Base-by-base conservation (phyloP, 768 basidiomycete species). In the Podaxis sp. region DNA sequence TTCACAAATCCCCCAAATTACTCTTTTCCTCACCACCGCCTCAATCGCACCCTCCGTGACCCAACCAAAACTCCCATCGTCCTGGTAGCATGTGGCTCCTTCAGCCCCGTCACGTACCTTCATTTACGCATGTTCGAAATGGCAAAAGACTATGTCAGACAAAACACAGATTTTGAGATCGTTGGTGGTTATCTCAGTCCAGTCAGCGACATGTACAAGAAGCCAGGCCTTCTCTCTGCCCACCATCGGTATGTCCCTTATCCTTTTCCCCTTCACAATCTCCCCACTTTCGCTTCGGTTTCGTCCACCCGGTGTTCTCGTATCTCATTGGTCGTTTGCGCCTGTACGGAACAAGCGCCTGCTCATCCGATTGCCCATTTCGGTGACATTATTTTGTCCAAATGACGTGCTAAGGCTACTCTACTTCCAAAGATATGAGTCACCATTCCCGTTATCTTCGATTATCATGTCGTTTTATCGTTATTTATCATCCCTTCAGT, bases 51-150 rank as follows among this genome's bases (percentile, higher is more conserved):
- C 55, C 83, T 91, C 47, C 84, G 76, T 50, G 83, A 90, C 70
- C 71, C 86, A 7, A 77, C 74, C 22, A 93, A 90, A 76, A 88
- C 88, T 7, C 96, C 94, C n/a, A 77, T 97, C 67, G 92, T 95
- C 59, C 88, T 97, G 65, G 94, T 99, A 63, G 97, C 94, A 51
- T 99, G 97, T 71, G 97, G 96, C 29, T 96, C 94, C 59, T 98
- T 98, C 85, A 96, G 93, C 69, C 96, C 96, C 11, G 91, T 97
- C 65, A 97, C 96, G n/a, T 96, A 95, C 71, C 90, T 96, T 56
- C 95, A 97, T 71, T 85, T 98, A 65, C 92, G 97, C 67, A 98
- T 99, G 95, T 99, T 98, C 76, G 97, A 98, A 74, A 98, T 99
- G 97, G 97, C 96, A 60, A 91, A 90, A 77, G 97, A 98, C 80